These are phyloP conservation scores for Naganishia antarctica DNA, from an alignment of 768 basidiomycete genomes.

Conservation along the genomic window DNA sequence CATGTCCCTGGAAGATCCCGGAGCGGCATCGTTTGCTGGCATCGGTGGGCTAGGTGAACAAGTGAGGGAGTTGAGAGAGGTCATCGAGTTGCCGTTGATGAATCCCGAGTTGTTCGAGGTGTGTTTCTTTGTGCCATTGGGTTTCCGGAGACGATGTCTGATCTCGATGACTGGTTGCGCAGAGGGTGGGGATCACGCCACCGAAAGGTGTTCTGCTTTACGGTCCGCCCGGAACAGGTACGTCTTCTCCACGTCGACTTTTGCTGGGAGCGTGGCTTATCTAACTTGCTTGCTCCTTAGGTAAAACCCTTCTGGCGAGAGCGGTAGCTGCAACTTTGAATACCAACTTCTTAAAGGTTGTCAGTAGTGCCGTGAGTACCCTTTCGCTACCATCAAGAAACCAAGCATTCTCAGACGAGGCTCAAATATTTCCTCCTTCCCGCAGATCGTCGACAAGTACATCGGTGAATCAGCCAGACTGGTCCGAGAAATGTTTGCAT, in stretches of 20 bases:
- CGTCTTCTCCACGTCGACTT: neutral
- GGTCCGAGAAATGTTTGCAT: conserved; percentile 98
- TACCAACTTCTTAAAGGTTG: conserved; percentile 97
- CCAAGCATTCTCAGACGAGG: too few relatives aligned
- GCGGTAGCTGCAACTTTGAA: conserved; percentile 92
- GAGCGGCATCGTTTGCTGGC: conserved; percentile 89
- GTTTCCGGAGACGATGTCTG: too few relatives aligned
- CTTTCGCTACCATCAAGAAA: too few relatives aligned
- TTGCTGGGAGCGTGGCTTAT: neutral
- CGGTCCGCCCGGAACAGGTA: conserved; percentile 92
- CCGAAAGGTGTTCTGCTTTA: conserved; percentile 95
- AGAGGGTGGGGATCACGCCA: conserved; percentile 91
- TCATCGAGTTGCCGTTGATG: conserved; percentile 90
- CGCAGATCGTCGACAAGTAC: conserved; percentile 60
- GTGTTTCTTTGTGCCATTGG: conserved; percentile 13
- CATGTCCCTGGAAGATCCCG: conserved; percentile 97
- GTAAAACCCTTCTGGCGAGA: conserved; percentile 82
- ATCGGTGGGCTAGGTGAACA: conserved; percentile 95
- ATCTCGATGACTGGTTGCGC: conserved; percentile 3
- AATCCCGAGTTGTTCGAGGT: conserved; percentile 81
- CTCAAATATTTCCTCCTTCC: neutral
- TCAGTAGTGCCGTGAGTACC: conserved; percentile 89
- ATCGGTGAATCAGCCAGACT: conserved; percentile 96
- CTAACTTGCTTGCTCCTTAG: conserved; percentile 16
- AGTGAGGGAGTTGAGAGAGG: conserved; percentile 92